Base-by-base conservation (phyloP, 2,329 filamentous ascomycete species). In the Colletotrichum neosansevieriae region DNA sequence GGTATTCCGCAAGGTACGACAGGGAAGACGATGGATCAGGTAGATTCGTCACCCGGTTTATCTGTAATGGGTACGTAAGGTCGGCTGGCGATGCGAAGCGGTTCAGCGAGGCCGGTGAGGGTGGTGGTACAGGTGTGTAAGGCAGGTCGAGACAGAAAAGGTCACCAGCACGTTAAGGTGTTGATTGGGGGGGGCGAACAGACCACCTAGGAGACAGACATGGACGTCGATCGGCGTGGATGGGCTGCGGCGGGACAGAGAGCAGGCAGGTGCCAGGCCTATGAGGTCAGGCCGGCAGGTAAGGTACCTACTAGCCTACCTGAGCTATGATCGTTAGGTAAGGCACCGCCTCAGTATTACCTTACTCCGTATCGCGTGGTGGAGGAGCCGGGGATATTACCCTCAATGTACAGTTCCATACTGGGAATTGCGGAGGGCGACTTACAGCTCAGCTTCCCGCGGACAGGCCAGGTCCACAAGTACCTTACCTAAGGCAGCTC, bases 41-140 rank as follows among this genome's bases (percentile, higher is more conserved):
- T 47, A 38, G 21, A 24, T 36, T 19, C 21, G 56, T 51, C 38
- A 60, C 63, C 29, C 17, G 19, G 19, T 56, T 54, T n/a, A 49
- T 17, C 49, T 34, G 58, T 60, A 38, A 66, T 32, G 63, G 47
- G 57, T 66, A 61, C 57, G 63, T 54, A 61, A 61, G 63, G 57
- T 38, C 40, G 47, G 32, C 38, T 44, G 47, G 24, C 45, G 54
- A 51, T 24, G 15, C 49, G 49, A 32, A 21, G 24, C 13, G 38
- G 54, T 29, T 29, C 32, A n/a, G 21, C 21, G 21, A 42, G 38
- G 19, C 19, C 12, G 19, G 44, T n/a, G 19, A 32, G 36, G 15
- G 19, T 24, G 7, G 40, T 19, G 21, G 40, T 21, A n/a, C n/a
- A n/a, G n/a, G n/a, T 21, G 47, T 10, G 40, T 10, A 40, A 50